Base-by-base conservation (phyloP, 306 rosid species). In the Myrica gale region DNA sequence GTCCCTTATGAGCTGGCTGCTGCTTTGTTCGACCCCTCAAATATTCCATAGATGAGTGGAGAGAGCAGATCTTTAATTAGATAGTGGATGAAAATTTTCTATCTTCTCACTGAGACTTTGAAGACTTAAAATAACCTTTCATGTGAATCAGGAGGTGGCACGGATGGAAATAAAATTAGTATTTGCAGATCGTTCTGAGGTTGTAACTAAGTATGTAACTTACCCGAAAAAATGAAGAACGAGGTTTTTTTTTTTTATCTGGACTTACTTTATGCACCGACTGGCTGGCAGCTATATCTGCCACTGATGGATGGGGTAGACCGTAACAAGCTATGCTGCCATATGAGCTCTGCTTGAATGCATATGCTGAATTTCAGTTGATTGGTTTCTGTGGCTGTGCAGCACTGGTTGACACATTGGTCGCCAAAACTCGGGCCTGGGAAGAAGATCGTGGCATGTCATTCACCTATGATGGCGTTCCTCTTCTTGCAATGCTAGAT, bases 401-500 rank as follows among this genome's bases (percentile, higher is more conserved):
- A 96, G 99, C 96, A 71, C 90, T 96, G 81, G 98, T 92, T 51
- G 99, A 96, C 79, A 84, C 98, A 1, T 83, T 96, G 89, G 87
- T 92, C 74, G 93, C 94, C 68, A 96, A 96, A 87, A 96, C 98
- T 68, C 98, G 91, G 71, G 82, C 86, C 44, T 96, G 99, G 99
- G 99, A 96, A 88, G 98, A 96, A 87, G 93, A 89, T 19, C 92
- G 85, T 39, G 92, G 85, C 73, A 84, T 89, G 39, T 83, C 98
- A 77, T 96, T 96, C 68, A 72, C 91, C 2, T 96, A 96, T 56
- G 99, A 92, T 6, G 98, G 99, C 7, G 98, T 92, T 77, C 99
- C 99, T 44, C 99, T 96, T 69, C 93, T 92, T 44, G 99, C 99
- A 54, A 96, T 96, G 99, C 86, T 96, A 37, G 99, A 96, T 71